phyloP scores from a whole-genome alignment of 176 grass and related monocot genomes.

The Dactylis glomerata region DNA sequence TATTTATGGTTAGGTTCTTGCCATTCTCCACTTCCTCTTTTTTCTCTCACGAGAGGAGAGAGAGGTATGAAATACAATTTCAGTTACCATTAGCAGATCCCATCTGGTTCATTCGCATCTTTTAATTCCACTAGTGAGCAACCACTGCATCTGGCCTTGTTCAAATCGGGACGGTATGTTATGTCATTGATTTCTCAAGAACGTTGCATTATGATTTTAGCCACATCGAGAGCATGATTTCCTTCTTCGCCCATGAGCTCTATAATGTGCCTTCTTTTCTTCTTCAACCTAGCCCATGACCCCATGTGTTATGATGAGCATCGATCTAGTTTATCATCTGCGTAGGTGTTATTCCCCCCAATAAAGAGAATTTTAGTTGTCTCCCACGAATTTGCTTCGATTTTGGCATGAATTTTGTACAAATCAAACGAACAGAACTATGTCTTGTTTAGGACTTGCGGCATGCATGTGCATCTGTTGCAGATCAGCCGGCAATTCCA shows the following conservation, averaged over 20 bases:
- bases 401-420: background rate
- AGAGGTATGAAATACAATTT: background rate
- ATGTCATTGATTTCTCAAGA: background rate
- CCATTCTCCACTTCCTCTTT: conserved; percentile 12
- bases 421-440: background rate
- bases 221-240: background rate
- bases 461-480: conserved; percentile 8
- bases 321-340: background rate
- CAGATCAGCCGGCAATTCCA: background rate
- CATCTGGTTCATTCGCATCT: background rate
- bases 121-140: background rate
- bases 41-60: background rate
- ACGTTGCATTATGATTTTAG: background rate
- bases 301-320: background rate
- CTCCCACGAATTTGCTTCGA: background rate
- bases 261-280: background rate
- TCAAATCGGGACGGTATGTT: background rate
- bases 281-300: background rate
- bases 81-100: background rate
- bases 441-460: background rate
- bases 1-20: conserved; percentile 12
- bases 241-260: background rate
- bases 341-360: background rate
- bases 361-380: background rate
- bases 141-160: background rate